Percentiles rank a stretch among this genome's conserved stretches.
Conservation (phyloP, 192 early-diverging fungal genomes). For the Mortierella claussenii region DNA sequence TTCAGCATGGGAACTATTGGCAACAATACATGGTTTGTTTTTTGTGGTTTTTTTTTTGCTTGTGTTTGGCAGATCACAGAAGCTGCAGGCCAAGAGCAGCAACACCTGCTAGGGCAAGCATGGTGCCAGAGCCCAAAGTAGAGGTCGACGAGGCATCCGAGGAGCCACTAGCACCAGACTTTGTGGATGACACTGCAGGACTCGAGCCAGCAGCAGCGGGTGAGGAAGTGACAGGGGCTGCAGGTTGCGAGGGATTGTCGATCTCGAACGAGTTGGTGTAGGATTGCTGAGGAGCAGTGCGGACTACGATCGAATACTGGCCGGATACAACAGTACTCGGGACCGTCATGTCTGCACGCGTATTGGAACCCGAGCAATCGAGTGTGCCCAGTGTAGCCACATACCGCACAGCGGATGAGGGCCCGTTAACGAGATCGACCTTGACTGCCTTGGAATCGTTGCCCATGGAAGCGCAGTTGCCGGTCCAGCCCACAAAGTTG, state of each 20-base stretch:
- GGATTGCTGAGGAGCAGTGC: slow-evolving; percentile 42
- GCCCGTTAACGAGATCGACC: slow-evolving; percentile 51
- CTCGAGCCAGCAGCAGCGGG: not conserved
- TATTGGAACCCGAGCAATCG: slow-evolving; percentile 46
- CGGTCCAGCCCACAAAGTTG: slow-evolving; percentile 49
- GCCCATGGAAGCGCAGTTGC: slow-evolving; percentile 53
- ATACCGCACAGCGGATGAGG: slow-evolving; percentile 42
- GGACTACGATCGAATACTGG: slow-evolving; percentile 42
- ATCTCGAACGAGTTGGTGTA: slow-evolving; percentile 49
- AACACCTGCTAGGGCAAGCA: slow-evolving; percentile 23
- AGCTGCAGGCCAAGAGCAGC: slow-evolving; percentile 22
- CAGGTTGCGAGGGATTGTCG: slow-evolving; percentile 31
- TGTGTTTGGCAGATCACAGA: too few species aligned
- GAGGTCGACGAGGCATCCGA: not conserved
- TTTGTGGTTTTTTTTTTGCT: slow-evolving; percentile 1
- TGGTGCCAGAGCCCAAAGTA: slow-evolving; percentile 5
- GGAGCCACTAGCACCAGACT: not conserved
- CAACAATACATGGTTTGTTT: too few species aligned
- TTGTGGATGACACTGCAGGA: too few species aligned
- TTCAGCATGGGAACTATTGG: too few species aligned
- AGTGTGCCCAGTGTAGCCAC: slow-evolving; percentile 40
- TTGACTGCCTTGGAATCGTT: slow-evolving; percentile 41
- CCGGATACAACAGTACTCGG: slow-evolving; percentile 34
- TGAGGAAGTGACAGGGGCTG: not conserved
- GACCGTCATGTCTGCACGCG: slow-evolving; percentile 48